A percentile compares a stretch with the other conserved stretches of the same genome.
Conservation (phyloP, 768 basidiomycete genomes). For the Tylopilus plumbeoviolaceoides region DNA sequence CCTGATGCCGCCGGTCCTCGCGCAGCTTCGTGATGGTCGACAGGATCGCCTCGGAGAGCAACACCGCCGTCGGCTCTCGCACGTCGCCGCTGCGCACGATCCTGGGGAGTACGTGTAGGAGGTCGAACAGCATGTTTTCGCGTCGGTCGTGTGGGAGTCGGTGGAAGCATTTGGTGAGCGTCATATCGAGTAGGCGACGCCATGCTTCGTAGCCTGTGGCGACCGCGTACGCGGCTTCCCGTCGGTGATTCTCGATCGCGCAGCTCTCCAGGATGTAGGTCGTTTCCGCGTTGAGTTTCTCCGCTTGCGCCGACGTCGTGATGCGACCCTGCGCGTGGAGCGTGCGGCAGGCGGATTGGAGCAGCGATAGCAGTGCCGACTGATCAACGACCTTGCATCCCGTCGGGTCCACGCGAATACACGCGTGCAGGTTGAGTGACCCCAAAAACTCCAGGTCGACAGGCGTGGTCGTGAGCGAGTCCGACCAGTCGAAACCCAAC, state of each 20-base stretch:
- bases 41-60: slow-evolving; percentile 78
- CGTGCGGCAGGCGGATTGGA: slow-evolving; percentile 54
- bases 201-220: slow-evolving; percentile 75
- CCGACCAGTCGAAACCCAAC: slow-evolving; percentile 85
- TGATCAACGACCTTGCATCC: slow-evolving; percentile 86
- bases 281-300: slow-evolving; percentile 66
- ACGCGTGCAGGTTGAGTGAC: slow-evolving; percentile 64
- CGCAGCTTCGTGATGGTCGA: slow-evolving; percentile 86
- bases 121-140: slow-evolving; percentile 87
- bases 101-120: slow-evolving; percentile 78
- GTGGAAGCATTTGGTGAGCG: slow-evolving; percentile 81
- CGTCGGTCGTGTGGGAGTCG: slow-evolving; percentile 77
- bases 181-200: slow-evolving; percentile 80
- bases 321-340: slow-evolving; percentile 68
- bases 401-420: slow-evolving; percentile 58
- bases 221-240: slow-evolving; percentile 71
- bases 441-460: slow-evolving; percentile 61
- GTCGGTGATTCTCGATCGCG: slow-evolving; percentile 82
- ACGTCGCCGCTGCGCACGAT: slow-evolving; percentile 62
- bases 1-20: slow-evolving; percentile 71
- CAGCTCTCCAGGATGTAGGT: slow-evolving; percentile 79
- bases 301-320: slow-evolving; percentile 55
- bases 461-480: slow-evolving; percentile 57
- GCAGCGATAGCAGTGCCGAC: slow-evolving; percentile 62
- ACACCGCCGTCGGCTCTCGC: slow-evolving; percentile 69